These are phyloP conservation scores for Ustilago shanxiensis DNA, from an alignment of 1,284 basidiomycete genomes.

Conservation along the genomic window DNA sequence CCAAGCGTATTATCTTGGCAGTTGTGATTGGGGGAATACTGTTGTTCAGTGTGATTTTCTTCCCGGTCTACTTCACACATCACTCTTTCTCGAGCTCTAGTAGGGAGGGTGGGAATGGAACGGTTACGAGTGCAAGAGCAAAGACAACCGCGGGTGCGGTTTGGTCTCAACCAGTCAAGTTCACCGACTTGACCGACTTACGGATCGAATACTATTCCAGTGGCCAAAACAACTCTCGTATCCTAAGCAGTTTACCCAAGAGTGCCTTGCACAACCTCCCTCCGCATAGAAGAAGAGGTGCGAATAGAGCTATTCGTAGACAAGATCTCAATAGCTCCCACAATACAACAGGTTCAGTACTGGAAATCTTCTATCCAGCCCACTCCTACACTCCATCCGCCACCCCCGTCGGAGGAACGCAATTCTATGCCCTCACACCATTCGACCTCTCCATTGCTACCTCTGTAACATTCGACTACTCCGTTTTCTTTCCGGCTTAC, in stretches of 20 bases:
- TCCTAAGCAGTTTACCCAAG: background rate
- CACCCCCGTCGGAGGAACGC: conserved; percentile 62
- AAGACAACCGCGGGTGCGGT: conserved; percentile 72
- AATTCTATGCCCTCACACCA: conserved; percentile 29
- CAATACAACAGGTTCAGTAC: background rate
- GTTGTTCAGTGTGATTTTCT: conserved; percentile 14
- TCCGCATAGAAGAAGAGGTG: too few relatives aligned
- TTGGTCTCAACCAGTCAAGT: conserved; percentile 31
- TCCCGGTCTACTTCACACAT: conserved; percentile 20
- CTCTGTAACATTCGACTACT: conserved; percentile 60
- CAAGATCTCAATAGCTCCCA: too few relatives aligned
- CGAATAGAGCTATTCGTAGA: too few relatives aligned
- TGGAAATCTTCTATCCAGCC: conserved; percentile 71
- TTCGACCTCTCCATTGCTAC: conserved; percentile 19
- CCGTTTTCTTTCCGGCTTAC: conserved; percentile 68
- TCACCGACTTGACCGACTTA: conserved; percentile 18
- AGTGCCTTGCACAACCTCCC: background rate
- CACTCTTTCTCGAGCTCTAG: background rate
- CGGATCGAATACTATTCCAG: conserved; percentile 21
- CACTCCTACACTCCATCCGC: conserved; percentile 49
- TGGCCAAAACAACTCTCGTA: conserved; percentile 24
- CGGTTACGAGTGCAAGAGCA: background rate
- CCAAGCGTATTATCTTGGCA: too few relatives aligned
- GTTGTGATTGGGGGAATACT: background rate
- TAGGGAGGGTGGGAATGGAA: background rate